phyloP scores from a whole-genome alignment of 306 rosid species.

The Ormosia semicastrata region DNA sequence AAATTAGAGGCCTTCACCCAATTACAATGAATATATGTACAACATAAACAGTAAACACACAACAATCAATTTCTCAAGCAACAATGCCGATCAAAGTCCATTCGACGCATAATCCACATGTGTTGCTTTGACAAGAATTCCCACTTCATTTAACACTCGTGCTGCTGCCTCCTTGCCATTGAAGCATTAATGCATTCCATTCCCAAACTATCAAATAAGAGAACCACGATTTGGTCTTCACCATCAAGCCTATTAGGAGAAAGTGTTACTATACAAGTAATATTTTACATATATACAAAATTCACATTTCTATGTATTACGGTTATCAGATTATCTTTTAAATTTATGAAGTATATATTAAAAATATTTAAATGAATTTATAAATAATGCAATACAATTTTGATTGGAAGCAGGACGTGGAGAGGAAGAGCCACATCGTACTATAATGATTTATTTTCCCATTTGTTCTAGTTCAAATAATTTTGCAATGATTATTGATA shows the following conservation, averaged over 20 bases:
- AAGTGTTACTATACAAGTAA: background rate
- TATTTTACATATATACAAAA: background rate
- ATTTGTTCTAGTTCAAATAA: conserved; percentile 32
- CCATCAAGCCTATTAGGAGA: background rate
- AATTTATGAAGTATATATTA: background rate
- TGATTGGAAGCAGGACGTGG: background rate
- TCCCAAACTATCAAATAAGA: background rate
- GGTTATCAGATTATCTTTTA: background rate
- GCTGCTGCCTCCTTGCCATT: background rate
- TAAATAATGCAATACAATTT: background rate
- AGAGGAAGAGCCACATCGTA: conserved; percentile 2
- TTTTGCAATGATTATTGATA: conserved; percentile 40
- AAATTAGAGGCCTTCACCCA: background rate
- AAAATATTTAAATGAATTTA: background rate
- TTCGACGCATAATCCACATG: background rate
- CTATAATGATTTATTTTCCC: conserved; percentile 2
- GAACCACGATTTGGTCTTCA: background rate
- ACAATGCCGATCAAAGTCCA: background rate
- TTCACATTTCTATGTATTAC: background rate
- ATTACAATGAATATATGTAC: background rate
- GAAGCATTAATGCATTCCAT: background rate
- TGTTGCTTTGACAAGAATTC: background rate
- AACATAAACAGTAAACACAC: background rate
- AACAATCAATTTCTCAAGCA: background rate
- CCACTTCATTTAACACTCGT: background rate